These are phyloP conservation scores for Tetracentron sinense DNA, from an alignment of 164 flowering plant genomes.

Conservation along the genomic window DNA sequence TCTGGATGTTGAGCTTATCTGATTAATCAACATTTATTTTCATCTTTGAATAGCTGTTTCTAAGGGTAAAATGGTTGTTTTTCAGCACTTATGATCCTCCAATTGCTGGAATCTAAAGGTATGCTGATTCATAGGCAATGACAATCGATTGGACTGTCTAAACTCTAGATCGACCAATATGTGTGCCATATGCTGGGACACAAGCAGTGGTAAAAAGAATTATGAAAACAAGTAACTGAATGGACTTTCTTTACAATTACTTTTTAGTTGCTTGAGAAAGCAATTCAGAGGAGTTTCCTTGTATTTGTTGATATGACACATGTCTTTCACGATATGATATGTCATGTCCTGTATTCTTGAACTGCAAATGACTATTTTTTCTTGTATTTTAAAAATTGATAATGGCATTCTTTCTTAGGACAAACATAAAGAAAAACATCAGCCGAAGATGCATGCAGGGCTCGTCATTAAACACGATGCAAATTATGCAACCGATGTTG, in stretches of 20 bases:
- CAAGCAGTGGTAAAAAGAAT: neutral
- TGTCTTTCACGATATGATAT: constrained; percentile 90
- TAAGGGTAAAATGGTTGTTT: too few species aligned
- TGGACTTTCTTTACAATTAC: neutral
- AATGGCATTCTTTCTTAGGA: constrained; percentile 45
- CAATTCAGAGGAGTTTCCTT: constrained; percentile 82
- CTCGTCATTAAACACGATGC: constrained; percentile 93
- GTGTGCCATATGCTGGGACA: neutral
- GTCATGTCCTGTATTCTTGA: constrained; percentile 4
- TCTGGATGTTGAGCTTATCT: too few species aligned
- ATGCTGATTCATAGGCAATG: neutral
- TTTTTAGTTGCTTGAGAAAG: constrained; percentile 64
- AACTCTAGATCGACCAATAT: neutral
- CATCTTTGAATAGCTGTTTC: too few species aligned
- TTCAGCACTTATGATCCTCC: too few species aligned
- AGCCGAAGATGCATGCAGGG: constrained; percentile 92
- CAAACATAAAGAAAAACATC: constrained; percentile 95
- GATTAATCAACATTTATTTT: neutral
- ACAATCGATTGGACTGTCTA: too few species aligned
- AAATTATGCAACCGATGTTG: constrained; percentile 92
- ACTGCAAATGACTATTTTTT: neutral
- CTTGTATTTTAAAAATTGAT: constrained; percentile 9
- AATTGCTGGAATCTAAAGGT: neutral
- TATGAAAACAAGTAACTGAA: neutral
- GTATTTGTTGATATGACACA: constrained; percentile 99